Conservation (phyloP, 441 rosid genomes). For the Populus hybrid region DNA sequence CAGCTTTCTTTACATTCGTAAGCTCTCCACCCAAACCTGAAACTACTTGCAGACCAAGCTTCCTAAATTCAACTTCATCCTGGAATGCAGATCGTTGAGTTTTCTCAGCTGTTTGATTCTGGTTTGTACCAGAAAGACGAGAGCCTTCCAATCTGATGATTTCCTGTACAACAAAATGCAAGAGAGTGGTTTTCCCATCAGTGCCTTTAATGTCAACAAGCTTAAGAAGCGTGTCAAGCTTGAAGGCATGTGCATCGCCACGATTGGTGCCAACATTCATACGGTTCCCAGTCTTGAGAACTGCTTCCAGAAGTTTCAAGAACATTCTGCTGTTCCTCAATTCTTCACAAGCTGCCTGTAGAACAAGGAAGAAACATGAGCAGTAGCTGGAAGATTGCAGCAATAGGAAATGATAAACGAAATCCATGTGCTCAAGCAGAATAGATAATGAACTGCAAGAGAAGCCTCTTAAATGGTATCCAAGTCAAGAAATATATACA, state of each 20-base stretch:
- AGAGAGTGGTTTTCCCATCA: conserved; percentile 77
- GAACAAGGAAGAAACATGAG: conserved; percentile 8
- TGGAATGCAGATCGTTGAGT: conserved; percentile 37
- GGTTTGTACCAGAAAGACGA: conserved; percentile 31
- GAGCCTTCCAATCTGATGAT: conserved; percentile 77
- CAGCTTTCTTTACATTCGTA: conserved; percentile 73
- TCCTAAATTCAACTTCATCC: conserved; percentile 60
- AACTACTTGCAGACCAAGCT: conserved; percentile 76
- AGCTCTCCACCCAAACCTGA: conserved; percentile 77
- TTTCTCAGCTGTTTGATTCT: conserved; percentile 31
- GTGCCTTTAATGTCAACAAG: conserved; percentile 78
- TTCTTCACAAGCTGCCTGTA: conserved; percentile 69
- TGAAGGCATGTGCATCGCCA: conserved; percentile 84
- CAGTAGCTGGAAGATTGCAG: conserved; percentile 2
- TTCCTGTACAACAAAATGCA: conserved; percentile 93
- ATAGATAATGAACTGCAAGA: not conserved
- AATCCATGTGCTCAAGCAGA: not conserved
- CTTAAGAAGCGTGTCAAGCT: conserved; percentile 83
- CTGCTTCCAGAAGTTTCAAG: conserved; percentile 83
- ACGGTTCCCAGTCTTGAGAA: conserved; percentile 78
- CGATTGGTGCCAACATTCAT: conserved; percentile 89
- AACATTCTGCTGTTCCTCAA: conserved; percentile 72
- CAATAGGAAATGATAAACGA: not conserved
- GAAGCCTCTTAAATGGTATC: not conserved
- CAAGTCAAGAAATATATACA: not conserved